Percentiles rank a stretch among this genome's conserved stretches.
These are phyloP conservation scores for Talaromyces nanjingensis DNA, from an alignment of 495 filamentous ascomycete genomes.

Conservation along the genomic window DNA sequence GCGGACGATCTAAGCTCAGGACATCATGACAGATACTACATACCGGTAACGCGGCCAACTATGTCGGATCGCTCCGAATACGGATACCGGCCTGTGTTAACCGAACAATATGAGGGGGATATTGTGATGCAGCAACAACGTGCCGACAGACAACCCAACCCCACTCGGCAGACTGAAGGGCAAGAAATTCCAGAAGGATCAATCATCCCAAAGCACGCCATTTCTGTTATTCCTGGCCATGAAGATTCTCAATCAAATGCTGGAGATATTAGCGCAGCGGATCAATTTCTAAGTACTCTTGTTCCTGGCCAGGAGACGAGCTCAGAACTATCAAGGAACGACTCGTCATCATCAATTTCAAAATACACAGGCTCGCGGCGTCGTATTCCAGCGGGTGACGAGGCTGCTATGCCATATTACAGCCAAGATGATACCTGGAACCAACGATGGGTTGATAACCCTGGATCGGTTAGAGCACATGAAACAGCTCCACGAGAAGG, in stretches of 20 bases:
- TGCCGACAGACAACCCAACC: not conserved
- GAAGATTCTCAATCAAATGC: slow-evolving; percentile 3
- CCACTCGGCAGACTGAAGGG: not conserved
- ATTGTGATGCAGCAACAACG: not conserved
- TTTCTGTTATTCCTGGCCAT: not conserved
- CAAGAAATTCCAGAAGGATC: not conserved
- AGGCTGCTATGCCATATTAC: not conserved
- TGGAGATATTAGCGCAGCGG: slow-evolving; percentile 23
- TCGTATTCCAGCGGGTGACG: not conserved
- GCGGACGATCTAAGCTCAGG: not conserved
- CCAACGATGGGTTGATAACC: not conserved
- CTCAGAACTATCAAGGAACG: slow-evolving; percentile 4
- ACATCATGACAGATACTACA: slow-evolving; percentile 4
- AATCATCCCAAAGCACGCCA: not conserved
- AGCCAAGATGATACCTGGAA: not conserved
- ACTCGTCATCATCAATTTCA: not conserved
- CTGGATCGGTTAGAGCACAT: not conserved
- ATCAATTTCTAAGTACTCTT: slow-evolving; percentile 34
- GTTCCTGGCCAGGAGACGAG: slow-evolving; percentile 15
- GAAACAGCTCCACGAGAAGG: not conserved
- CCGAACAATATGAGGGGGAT: not conserved
- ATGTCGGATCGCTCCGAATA: not conserved
- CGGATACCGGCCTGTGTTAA: not conserved
- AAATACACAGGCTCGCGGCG: not conserved
- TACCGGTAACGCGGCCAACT: not conserved